Conservation (phyloP, 2,329 filamentous ascomycete species). For the Blastomyces silverae region DNA sequence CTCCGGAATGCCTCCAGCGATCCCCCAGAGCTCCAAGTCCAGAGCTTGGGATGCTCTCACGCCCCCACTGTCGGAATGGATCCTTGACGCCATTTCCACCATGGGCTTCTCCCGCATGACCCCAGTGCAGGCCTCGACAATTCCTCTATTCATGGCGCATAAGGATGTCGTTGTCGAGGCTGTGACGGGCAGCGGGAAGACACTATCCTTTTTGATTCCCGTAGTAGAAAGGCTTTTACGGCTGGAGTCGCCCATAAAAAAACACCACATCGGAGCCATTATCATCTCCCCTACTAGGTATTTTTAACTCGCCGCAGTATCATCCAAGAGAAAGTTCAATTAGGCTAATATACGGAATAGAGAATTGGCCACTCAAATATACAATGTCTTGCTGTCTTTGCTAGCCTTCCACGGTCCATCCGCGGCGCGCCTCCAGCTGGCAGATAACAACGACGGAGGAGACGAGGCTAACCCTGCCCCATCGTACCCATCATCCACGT, state of each 20-base stretch:
- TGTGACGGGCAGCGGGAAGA: slow-evolving; percentile 88
- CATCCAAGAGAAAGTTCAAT: not conserved
- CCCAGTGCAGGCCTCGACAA: slow-evolving; percentile 86
- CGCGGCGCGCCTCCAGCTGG: slow-evolving; percentile 43
- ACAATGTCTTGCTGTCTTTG: slow-evolving; percentile 68
- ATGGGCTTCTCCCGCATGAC: slow-evolving; percentile 88
- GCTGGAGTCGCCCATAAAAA: slow-evolving; percentile 74
- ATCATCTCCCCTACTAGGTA: slow-evolving; percentile 77
- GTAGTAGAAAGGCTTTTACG: slow-evolving; percentile 75
- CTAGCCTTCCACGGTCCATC: slow-evolving; percentile 78
- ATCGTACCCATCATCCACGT: slow-evolving; percentile 43
- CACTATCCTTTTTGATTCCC: slow-evolving; percentile 76
- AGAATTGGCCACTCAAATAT: slow-evolving; percentile 86
- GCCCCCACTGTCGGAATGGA: slow-evolving; percentile 70
- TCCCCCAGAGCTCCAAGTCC: slow-evolving; percentile 29
- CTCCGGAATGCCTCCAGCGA: not conserved
- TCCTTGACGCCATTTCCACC: slow-evolving; percentile 70
- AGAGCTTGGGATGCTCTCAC: slow-evolving; percentile 63
- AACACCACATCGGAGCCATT: slow-evolving; percentile 82
- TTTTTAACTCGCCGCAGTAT: slow-evolving; percentile 6
- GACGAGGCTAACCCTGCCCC: slow-evolving; percentile 24
- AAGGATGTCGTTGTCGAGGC: slow-evolving; percentile 92
- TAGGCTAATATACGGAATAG: slow-evolving; percentile 39
- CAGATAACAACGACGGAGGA: slow-evolving; percentile 34
- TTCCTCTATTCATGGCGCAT: slow-evolving; percentile 80